Evolutionary conservation across 1,139 yeast genomes (phyloP).

Genomic region (Geotrichum reessii): DNA sequence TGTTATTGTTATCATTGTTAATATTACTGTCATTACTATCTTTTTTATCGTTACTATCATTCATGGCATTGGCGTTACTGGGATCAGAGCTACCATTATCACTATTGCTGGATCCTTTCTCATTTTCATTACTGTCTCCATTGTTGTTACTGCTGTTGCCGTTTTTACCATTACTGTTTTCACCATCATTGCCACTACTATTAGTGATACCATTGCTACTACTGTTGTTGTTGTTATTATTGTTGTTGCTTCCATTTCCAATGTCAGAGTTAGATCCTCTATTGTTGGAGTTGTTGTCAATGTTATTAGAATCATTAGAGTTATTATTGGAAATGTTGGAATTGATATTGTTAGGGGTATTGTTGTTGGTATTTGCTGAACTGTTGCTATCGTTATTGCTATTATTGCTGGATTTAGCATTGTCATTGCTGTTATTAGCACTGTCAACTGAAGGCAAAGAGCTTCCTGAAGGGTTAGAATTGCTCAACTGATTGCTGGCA

Average conservation of each 20-base stretch:
- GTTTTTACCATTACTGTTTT: neutral
- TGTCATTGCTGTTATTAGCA: neutral
- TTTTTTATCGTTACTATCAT: too few species aligned
- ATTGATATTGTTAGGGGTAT: neutral
- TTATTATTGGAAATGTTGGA: neutral
- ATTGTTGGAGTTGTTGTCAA: neutral
- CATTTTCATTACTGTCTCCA: neutral
- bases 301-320: neutral
- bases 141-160: neutral
- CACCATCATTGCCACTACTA: neutral
- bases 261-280: neutral
- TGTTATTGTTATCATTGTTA: too few species aligned
- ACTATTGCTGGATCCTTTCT: neutral
- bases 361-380: neutral
- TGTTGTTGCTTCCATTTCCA: neutral
- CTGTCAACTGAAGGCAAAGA: neutral
- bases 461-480: neutral
- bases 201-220: neutral
- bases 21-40: too few species aligned
- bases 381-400: neutral
- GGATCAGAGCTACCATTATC: neutral
- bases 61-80: neutral
- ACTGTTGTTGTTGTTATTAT: neutral
- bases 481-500: neutral
- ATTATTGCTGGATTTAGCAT: neutral